Percentiles rank a stretch among this genome's conserved stretches.
Evolutionary conservation across 345 rosid species (phyloP).

Genomic region (Populus ilicifolia): DNA sequence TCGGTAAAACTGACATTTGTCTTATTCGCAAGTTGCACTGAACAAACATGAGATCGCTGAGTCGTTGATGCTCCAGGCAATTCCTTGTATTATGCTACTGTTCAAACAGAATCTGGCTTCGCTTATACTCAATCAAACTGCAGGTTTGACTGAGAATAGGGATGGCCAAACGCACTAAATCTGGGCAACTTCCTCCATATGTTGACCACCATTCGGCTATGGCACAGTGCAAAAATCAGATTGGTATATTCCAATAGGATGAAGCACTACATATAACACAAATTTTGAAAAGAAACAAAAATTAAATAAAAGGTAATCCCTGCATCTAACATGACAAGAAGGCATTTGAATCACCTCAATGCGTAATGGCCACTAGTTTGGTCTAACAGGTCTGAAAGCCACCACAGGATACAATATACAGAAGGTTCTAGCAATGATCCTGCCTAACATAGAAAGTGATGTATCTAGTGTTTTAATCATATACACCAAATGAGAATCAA

Average conservation of each 20-base stretch:
- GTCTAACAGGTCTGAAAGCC: neutral
- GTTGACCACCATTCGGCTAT: constrained; percentile 99
- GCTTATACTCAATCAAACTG: constrained; percentile 44
- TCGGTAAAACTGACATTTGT: constrained; percentile 43
- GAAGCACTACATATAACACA: neutral
- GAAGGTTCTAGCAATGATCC: neutral
- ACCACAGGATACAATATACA: no score
- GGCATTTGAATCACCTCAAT: neutral
- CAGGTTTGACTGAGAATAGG: constrained; percentile 82
- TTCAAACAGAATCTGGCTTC: constrained; percentile 32
- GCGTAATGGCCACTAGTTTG: neutral
- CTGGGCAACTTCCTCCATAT: constrained; percentile 91
- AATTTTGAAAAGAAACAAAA: neutral
- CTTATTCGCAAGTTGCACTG: constrained; percentile 73
- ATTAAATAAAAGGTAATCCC: neutral
- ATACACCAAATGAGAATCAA: neutral
- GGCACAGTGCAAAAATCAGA: constrained; percentile 12
- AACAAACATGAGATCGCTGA: constrained; percentile 64
- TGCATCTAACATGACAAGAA: neutral
- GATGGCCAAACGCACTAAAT: constrained; percentile 68
- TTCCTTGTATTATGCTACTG: constrained; percentile 55
- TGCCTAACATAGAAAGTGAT: neutral
- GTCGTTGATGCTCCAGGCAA: constrained; percentile 65
- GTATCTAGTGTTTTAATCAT: neutral
- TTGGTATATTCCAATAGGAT: neutral